These are phyloP conservation scores for Hirschfeldia incana DNA, from an alignment of 345 rosid species.

Conservation along the genomic window DNA sequence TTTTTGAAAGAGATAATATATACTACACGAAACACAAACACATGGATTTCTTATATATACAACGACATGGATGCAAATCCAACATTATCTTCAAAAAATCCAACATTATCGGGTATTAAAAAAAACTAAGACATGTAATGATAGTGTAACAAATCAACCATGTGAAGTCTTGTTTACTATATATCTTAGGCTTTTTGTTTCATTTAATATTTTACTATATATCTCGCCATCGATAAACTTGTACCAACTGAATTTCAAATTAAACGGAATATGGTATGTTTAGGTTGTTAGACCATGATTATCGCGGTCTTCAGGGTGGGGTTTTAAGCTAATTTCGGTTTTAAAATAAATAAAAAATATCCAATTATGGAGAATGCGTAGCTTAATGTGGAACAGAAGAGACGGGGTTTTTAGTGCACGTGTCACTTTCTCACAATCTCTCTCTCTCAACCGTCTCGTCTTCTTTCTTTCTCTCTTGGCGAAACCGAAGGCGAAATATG, in stretches of 20 bases:
- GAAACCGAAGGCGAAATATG: too few species aligned
- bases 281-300: slow-evolving; percentile 13
- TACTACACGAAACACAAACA: slow-evolving; percentile 22
- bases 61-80: slow-evolving; percentile 25
- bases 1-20: not conserved
- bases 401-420: too few species aligned
- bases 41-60: slow-evolving; percentile 27
- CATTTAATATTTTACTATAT: not conserved
- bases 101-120: slow-evolving; percentile 22
- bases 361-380: too few species aligned
- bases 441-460: too few species aligned
- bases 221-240: slow-evolving; percentile 25
- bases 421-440: too few species aligned
- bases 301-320: too few species aligned
- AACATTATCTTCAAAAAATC: slow-evolving; percentile 27
- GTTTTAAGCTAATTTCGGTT: too few species aligned
- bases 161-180: slow-evolving; percentile 31
- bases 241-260: slow-evolving; percentile 37
- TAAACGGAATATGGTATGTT: slow-evolving; percentile 28
- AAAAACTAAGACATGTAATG: slow-evolving; percentile 2
- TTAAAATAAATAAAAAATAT: too few species aligned
- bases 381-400: too few species aligned
- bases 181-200: too few species aligned
- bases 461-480: too few species aligned
- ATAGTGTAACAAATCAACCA: slow-evolving; percentile 29